phyloP scores from a whole-genome alignment of 1,139 yeast species.

The Blastobotrys apis region DNA sequence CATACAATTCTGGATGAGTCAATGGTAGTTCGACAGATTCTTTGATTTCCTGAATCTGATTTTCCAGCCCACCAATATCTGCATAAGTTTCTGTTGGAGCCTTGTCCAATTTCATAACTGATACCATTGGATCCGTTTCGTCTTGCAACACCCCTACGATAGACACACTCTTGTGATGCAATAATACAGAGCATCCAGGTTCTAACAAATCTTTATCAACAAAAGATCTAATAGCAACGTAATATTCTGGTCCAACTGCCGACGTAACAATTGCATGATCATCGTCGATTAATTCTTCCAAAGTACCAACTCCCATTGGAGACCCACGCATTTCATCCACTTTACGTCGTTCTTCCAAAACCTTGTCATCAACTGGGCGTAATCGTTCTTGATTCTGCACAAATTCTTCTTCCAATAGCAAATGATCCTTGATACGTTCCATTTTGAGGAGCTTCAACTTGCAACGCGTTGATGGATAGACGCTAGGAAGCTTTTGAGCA shows the following conservation, averaged over 20 bases:
- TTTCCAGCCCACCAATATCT: constrained; percentile 95
- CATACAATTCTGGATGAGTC: constrained; percentile 96
- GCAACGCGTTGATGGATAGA: constrained; percentile 90
- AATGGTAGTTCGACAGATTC: constrained; percentile 97
- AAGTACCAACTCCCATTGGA: constrained; percentile 94
- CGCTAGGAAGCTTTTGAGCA: constrained; percentile 78
- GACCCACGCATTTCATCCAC: constrained; percentile 94
- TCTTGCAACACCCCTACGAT: constrained; percentile 95
- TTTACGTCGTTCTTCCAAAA: constrained; percentile 91
- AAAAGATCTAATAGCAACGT: constrained; percentile 93
- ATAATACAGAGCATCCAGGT: constrained; percentile 95
- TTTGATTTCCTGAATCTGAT: constrained; percentile 95
- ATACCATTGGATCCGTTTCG: constrained; percentile 97
- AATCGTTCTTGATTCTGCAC: constrained; percentile 91
- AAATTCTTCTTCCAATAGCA: constrained; percentile 91
- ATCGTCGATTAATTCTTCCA: constrained; percentile 95
- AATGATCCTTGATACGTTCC: constrained; percentile 95
- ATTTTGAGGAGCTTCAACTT: constrained; percentile 83
- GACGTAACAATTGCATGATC: constrained; percentile 98
- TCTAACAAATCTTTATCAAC: constrained; percentile 94
- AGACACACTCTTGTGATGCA: constrained; percentile 93
- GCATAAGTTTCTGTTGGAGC: constrained; percentile 97
- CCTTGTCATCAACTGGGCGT: constrained; percentile 95
- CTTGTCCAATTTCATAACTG: constrained; percentile 95
- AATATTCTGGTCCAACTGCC: constrained; percentile 94